Percentiles rank a stretch among this genome's conserved stretches.
These are phyloP conservation scores for Wakefieldia striispora DNA, from an alignment of 768 basidiomycete genomes.

Conservation along the genomic window DNA sequence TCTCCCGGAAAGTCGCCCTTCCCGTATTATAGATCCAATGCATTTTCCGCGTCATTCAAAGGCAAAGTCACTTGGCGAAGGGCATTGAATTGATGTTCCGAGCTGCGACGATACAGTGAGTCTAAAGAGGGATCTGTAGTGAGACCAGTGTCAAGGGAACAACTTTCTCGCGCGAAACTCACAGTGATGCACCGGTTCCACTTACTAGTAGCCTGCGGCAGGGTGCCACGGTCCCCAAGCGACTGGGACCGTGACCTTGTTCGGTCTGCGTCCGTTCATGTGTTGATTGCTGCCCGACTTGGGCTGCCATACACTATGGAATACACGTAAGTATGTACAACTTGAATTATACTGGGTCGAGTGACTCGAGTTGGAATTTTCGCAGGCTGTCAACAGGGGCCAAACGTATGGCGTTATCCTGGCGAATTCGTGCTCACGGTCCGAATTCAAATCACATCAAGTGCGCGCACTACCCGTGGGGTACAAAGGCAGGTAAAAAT, in stretches of 20 bases:
- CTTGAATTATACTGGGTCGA: neutral
- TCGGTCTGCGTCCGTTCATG: neutral
- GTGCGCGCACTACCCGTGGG: neutral
- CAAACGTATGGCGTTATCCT: conserved; percentile 21
- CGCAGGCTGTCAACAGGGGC: conserved; percentile 9
- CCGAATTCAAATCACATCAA: neutral
- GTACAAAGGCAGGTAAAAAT: conserved; percentile 10
- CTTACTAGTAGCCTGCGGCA: conserved; percentile 14
- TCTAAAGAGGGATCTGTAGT: conserved; percentile 2
- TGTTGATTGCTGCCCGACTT: neutral
- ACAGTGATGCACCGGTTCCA: neutral
- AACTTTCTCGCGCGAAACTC: neutral
- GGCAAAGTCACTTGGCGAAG: conserved; percentile 45
- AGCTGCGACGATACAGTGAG: neutral
- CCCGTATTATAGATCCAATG: conserved; percentile 45
- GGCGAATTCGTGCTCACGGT: conserved; percentile 12
- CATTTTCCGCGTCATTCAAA: neutral
- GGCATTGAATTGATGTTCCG: neutral
- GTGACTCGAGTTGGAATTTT: neutral
- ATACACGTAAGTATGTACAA: too few relatives aligned
- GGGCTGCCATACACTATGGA: too few relatives aligned
- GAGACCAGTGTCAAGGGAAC: neutral
- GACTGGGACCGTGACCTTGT: conserved; percentile 21
- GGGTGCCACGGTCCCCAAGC: neutral
- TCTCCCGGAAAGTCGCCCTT: conserved; percentile 47